Evolutionary conservation across 805 yeast species (phyloP), one percentile per base, ranked within the genome.

Genomic region (Hanseniaspora valbyensis): DNA sequence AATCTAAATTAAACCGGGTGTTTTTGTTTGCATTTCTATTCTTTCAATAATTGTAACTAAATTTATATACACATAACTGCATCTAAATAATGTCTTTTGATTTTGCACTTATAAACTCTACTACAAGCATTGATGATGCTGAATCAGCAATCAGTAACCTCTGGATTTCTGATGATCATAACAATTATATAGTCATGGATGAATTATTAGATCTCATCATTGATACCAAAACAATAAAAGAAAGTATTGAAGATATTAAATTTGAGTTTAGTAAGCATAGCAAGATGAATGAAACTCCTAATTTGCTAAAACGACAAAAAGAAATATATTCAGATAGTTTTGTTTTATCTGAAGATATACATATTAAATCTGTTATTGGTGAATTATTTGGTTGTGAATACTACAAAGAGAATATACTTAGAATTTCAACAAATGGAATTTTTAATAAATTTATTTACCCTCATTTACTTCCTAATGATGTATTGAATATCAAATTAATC

Each of bases 371-470:
- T 25, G 43, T 48, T 1, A 24, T 48, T n/a, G 51, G 51, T n/a
- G 51, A 40, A 16, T 10, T 22, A 3, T 48, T 48, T 33, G 14
- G 13, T 7, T 30, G 38, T 16, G 14, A 26, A 2, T n/a, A 34
- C 3, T 16, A 5, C 9, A 19, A 14, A 4, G 18, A 32, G 3
- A 9, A n/a, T 10, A 14, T 18, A 4, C 16, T 32, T 4, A 39
- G 41, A 25, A 33, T 48, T 4, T 9, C 22, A 9, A 48, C 51
- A 1, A 33, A 48, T 14, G 51, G 38, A 12, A 18, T 48, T 14
- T 48, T 48, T 21, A 48, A 48, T 25, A 48, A 48, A 16, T 40
- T 38, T 13, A 24, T 48, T 16, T 48, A 48, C 24, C 16, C 44
- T 4, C 28, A 48, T 7, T 13, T 48, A 16, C 33, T 29, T 4